Evolutionary conservation across 208 protist genomes (phyloP), one percentile per base, ranked within the genome.

Genomic region (Porcisia deanei): DNA sequence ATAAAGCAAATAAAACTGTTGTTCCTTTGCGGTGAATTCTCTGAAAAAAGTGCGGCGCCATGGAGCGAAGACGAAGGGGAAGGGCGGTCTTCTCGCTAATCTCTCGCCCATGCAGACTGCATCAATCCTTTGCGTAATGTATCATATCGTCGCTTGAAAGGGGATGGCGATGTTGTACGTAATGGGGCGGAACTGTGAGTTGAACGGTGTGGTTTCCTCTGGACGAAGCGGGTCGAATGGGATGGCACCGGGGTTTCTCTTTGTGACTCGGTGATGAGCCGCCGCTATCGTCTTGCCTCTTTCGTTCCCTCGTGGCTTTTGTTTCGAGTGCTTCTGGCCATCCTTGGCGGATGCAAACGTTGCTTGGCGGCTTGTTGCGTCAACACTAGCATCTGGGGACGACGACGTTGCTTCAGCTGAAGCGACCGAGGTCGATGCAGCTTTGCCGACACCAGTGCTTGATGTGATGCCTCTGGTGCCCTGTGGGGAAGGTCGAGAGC

Each of bases 171-270:
- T 72, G 16, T 78, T 82, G 67, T 75, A 82, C 16, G 78, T 82
- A 25, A 82, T 14, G 25, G 78, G 78, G n/a, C 78, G 78, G 53
- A 66, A 43, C 60, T 69, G n/a, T 20, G 66, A 37, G 54, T 77
- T 65, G 37, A 82, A 82, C 0, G 78, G 78, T 18, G 78, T 82
- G 22, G 78, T 82, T 10, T 75, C 53, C 60, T 82, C 78, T 1
- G 78, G 78, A 9, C 37, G 72, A 3, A 77, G 54, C 22, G 78
- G 78, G 37, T 82, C 68, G 30, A 82, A 82, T 8, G 37, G 39
- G 20, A 71, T 66, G 41, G 41, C 20, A 9, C 10, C 14, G 34
- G 65, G 9, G 65, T 9, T n/a, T 37, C 20, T 66, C 39, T 14
- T 49, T 25, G 39, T 30, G 30, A 3, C 6, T 9, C 5, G 1